Evolutionary conservation across 192 early-diverging fungal species (phyloP).

Genomic region (Coemansia sp.): DNA sequence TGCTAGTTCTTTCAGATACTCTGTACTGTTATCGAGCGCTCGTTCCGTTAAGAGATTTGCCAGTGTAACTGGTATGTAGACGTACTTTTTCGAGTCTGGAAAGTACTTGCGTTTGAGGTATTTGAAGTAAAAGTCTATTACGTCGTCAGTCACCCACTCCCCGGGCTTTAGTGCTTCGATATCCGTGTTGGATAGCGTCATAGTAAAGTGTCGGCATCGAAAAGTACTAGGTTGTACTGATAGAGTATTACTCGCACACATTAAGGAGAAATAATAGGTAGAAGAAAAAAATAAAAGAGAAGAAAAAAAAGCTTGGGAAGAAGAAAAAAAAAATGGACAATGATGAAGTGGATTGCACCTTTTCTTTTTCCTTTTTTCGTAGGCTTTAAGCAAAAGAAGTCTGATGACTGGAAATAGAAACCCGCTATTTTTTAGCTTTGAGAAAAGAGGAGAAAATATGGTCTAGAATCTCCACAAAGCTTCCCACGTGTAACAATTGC

Average conservation of each 20-base stretch:
- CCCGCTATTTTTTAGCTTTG: not conserved
- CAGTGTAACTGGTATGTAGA: constrained; percentile 44
- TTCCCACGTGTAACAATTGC: not conserved
- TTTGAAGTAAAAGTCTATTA: constrained; percentile 55
- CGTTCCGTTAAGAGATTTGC: constrained; percentile 49
- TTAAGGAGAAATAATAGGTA: not conserved
- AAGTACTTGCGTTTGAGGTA: constrained; percentile 51
- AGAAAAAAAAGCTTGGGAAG: not conserved
- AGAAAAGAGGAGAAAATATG: not conserved
- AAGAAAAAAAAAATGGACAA: not conserved
- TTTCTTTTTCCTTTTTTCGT: not conserved
- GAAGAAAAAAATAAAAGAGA: not conserved
- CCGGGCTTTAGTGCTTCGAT: constrained; percentile 47
- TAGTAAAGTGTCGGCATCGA: constrained; percentile 36
- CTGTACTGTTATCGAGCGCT: constrained; percentile 34
- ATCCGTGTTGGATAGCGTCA: constrained; percentile 44
- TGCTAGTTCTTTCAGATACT: constrained; percentile 36
- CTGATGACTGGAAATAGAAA: not conserved
- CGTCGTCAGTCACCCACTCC: constrained; percentile 57
- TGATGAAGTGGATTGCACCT: not conserved
- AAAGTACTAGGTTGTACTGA: constrained; percentile 1
- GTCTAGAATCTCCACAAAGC: not conserved
- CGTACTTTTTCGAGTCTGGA: constrained; percentile 47
- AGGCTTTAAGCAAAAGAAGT: not conserved
- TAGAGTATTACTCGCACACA: not conserved